A percentile compares a stretch with the other conserved stretches of the same genome.
Conservation (phyloP, 2,329 filamentous ascomycete genomes). For the Cadophora sp. region DNA sequence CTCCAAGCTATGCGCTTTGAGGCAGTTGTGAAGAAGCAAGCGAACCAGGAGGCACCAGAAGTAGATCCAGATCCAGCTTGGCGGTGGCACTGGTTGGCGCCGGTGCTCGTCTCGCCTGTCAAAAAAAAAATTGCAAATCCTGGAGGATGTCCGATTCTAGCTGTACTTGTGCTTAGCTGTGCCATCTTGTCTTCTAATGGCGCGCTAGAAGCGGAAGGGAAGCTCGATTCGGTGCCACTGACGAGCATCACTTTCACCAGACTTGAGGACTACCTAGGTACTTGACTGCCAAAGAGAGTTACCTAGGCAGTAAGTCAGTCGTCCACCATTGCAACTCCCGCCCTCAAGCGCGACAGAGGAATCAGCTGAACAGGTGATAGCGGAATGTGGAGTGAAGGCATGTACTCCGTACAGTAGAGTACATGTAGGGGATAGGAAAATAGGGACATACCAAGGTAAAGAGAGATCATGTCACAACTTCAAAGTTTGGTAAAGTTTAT, state of each 20-base stretch:
- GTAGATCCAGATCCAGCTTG: not conserved
- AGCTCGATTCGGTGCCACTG: not conserved
- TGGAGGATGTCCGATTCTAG: conserved; percentile 10
- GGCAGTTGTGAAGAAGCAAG: conserved; percentile 6
- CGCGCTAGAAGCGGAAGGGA: conserved; percentile 14
- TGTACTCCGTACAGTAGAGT: too few species aligned
- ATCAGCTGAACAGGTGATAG: not conserved
- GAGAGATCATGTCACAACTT: not conserved
- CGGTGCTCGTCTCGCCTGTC: conserved; percentile 8
- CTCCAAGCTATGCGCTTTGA: conserved; percentile 3
- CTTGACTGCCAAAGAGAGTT: not conserved
- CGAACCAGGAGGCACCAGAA: not conserved
- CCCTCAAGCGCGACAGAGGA: too few species aligned
- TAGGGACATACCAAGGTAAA: not conserved
- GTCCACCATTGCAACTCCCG: not conserved
- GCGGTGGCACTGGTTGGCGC: conserved; percentile 6
- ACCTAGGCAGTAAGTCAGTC: too few species aligned
- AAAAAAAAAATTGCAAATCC: not conserved
- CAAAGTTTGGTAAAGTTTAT: conserved; percentile 10
- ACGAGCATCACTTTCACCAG: not conserved
- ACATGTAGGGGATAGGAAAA: not conserved
- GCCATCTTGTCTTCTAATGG: conserved; percentile 3
- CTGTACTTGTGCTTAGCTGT: not conserved
- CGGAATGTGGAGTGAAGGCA: not conserved
- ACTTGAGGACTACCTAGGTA: not conserved